Evolutionary conservation across 345 rosid species (phyloP).

Genomic region (Populus davidiana): DNA sequence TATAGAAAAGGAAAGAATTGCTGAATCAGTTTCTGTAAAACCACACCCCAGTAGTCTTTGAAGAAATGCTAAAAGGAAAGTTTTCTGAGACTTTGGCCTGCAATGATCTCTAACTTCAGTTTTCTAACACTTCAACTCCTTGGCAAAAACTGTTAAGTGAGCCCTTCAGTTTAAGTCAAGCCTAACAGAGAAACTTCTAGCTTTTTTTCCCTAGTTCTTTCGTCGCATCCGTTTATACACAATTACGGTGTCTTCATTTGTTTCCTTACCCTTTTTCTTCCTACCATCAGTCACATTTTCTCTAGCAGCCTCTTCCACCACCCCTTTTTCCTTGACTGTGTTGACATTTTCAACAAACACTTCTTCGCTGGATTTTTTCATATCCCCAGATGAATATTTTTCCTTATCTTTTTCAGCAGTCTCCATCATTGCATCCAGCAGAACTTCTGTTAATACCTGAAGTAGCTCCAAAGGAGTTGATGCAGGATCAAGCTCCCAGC

Average conservation of each 20-base stretch:
- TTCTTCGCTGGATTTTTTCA: background rate
- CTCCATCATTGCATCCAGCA: conserved; percentile 10
- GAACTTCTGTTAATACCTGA: conserved; percentile 10
- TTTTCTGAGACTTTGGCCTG: background rate
- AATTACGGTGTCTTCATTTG: background rate
- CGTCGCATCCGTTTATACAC: conserved; percentile 18
- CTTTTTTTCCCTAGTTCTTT: background rate
- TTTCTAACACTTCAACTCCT: background rate
- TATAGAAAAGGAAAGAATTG: background rate
- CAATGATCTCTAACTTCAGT: background rate
- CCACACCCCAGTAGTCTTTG: background rate
- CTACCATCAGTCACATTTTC: conserved; percentile 1
- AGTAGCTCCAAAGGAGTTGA: conserved; percentile 27
- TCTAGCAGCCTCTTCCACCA: background rate
- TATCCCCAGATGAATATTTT: background rate
- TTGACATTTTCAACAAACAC: conserved; percentile 1
- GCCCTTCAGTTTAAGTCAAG: background rate
- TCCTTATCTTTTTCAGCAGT: conserved; percentile 5
- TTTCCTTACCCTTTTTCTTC: conserved; percentile 7
- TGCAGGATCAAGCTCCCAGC: conserved; percentile 31
- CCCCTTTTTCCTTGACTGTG: background rate
- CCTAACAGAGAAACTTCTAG: background rate
- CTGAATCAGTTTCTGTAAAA: conserved; percentile 6
- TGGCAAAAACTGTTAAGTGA: background rate
- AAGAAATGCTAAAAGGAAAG: background rate